Percentiles rank a stretch among this genome's conserved stretches.
phyloP scores from a whole-genome alignment of 2,329 filamentous ascomycete genomes.

The Bipolaris gigantea region DNA sequence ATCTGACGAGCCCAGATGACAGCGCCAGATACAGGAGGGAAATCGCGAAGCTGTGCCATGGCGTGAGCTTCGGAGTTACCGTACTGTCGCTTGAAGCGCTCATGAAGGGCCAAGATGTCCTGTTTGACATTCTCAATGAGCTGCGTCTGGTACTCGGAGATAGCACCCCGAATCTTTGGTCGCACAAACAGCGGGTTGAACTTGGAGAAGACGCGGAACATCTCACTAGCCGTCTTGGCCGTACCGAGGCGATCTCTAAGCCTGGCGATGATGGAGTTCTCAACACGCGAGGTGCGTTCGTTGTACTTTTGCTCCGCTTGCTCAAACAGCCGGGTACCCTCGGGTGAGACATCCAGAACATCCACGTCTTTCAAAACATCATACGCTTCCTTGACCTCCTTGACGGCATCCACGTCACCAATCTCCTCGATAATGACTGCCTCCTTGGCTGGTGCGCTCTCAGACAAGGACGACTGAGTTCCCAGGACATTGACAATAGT shows the following conservation, averaged over 20 bases:
- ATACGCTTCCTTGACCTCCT: slow-evolving; percentile 94
- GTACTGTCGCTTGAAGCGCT: slow-evolving; percentile 98
- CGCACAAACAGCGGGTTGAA: slow-evolving; percentile 98
- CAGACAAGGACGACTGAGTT: slow-evolving; percentile 55
- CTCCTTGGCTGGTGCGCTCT: slow-evolving; percentile 37
- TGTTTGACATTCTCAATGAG: slow-evolving; percentile 97
- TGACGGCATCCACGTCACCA: slow-evolving; percentile 93
- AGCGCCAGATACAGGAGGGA: slow-evolving; percentile 92
- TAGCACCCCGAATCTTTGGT: slow-evolving; percentile 98
- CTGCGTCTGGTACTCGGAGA: slow-evolving; percentile 96
- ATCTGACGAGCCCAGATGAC: slow-evolving; percentile 99
- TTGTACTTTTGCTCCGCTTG: slow-evolving; percentile 96
- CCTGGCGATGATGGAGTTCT: slow-evolving; percentile 97
- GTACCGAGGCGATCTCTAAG: slow-evolving; percentile 90
- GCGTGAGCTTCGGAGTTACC: slow-evolving; percentile 96
- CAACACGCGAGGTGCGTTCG: slow-evolving; percentile 92
- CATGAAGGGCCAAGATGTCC: slow-evolving; percentile 89
- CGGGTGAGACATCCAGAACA: slow-evolving; percentile 84
- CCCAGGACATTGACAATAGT: slow-evolving; percentile 98
- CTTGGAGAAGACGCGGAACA: slow-evolving; percentile 99
- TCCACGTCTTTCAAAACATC: slow-evolving; percentile 93
- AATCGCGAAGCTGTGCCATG: slow-evolving; percentile 95
- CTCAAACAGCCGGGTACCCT: slow-evolving; percentile 90
- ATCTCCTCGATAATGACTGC: slow-evolving; percentile 86
- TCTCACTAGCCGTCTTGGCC: slow-evolving; percentile 96